phyloP scores from a whole-genome alignment of 495 filamentous ascomycete genomes.

The Talaromyces adpressus region DNA sequence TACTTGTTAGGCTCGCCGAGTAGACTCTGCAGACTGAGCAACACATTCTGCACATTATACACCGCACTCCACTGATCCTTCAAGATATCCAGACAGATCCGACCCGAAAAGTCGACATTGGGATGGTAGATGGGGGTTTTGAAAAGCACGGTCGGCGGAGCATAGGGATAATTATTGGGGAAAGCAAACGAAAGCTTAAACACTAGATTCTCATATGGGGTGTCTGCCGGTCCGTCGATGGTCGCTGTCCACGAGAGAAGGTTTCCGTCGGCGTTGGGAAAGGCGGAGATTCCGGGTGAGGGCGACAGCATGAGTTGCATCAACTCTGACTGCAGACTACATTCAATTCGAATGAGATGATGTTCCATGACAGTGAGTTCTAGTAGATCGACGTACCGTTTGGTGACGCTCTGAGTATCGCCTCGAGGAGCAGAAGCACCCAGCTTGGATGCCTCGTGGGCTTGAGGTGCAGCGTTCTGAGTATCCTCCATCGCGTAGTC shows the following conservation, averaged over 20 bases:
- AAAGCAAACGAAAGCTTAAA: constrained; percentile 94
- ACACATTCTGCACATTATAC: constrained; percentile 88
- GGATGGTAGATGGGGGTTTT: constrained; percentile 92
- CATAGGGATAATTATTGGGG: constrained; percentile 87
- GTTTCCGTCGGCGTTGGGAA: constrained; percentile 85
- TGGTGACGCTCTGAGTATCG: constrained; percentile 69
- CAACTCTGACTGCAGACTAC: constrained; percentile 88
- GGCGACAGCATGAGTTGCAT: constrained; percentile 97
- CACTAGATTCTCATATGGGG: constrained; percentile 79
- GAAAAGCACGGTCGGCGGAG: constrained; percentile 87
- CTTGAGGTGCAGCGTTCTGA: constrained; percentile 64
- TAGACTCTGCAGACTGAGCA: constrained; percentile 90
- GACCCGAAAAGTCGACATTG: constrained; percentile 86
- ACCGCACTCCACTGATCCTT: constrained; percentile 98
- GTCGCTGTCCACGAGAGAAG: constrained; percentile 89
- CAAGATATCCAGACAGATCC: constrained; percentile 93
- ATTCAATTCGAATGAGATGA: neutral
- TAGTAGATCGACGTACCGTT: constrained; percentile 46
- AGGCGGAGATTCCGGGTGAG: constrained; percentile 90
- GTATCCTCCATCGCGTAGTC: constrained; percentile 63
- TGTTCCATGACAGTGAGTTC: neutral
- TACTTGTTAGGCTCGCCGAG: constrained; percentile 98
- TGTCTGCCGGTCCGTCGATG: constrained; percentile 85
- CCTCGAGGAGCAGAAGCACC: constrained; percentile 44
- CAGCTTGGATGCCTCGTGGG: constrained; percentile 52